Evolutionary conservation across 2,329 filamentous ascomycete species (phyloP), one percentile per base, ranked within the genome.

Genomic region (Talaromyces islandicus): DNA sequence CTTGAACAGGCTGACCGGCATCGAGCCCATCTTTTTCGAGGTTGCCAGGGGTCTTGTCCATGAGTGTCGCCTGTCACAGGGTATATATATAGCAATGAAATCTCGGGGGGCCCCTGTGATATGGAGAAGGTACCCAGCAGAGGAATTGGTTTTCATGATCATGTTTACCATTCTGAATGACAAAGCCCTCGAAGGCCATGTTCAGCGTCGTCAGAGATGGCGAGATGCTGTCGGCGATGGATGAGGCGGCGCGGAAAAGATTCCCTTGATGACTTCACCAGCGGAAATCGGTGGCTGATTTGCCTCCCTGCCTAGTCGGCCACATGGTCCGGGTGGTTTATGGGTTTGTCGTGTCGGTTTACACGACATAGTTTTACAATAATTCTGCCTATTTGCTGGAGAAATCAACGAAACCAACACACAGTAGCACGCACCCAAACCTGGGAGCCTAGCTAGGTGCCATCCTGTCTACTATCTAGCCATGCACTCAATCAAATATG

Each of bases 31-130:
- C 74, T 64, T 75, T 73, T 60, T 77, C 71, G 54, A 74, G 43
- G 54, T 76, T 73, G 56, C 68, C 65, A 60, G 72, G 69, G 48
- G 73, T 64, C 32, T 68, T 60, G 65, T 77, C 73, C 75, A 77
- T 77, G 32, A 25, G 51, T 46, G 25, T 21, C 27, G 24, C 19
- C 56, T n/a, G n/a, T 53, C 27, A 25, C 21, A 25, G 32, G 5
- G 17, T 51, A 5, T 46, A 24, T 46, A 24, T 46, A 24, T 46
- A 11, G 19, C 11, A 24, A 1, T 46, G 9, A 46, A 46, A 24
- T 46, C 9, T 10, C 21, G 19, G 19, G 19, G 24, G 11, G 38
- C 21, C 10, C 43, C 35, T 19, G 53, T 38, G 17, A 9, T 38
- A n/a, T 55, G 12, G 32, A 27, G 24, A 12, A n/a, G 25, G 14